These are phyloP conservation scores for Macrophomina phaseolina DNA, from an alignment of 2,329 filamentous ascomycete species.

Conservation along the genomic window DNA sequence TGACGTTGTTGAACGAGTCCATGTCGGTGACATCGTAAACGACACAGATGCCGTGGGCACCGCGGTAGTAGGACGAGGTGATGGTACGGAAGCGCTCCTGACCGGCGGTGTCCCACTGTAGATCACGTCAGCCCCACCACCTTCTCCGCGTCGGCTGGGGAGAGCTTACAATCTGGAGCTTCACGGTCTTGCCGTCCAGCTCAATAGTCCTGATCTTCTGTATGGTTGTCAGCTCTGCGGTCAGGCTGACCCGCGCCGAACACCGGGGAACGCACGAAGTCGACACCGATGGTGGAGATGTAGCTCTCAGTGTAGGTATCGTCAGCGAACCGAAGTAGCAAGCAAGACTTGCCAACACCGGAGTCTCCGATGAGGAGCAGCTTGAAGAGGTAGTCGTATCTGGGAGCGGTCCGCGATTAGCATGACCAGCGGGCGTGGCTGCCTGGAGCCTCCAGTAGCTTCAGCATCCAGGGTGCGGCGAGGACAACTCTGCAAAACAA, in stretches of 20 bases:
- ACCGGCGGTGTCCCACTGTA: constrained; percentile 96
- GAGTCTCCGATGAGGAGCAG: constrained; percentile 99
- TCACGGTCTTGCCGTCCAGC: constrained; percentile 99
- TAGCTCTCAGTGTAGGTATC: constrained; percentile 99
- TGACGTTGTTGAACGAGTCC: constrained; percentile 99
- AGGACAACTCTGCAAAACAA: constrained; percentile 18
- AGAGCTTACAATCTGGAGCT: constrained; percentile 90
- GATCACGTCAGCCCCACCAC: constrained; percentile 30
- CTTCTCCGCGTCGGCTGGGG: constrained; percentile 27
- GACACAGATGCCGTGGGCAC: constrained; percentile 98
- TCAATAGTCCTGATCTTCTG: constrained; percentile 99
- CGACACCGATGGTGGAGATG: constrained; percentile 99
- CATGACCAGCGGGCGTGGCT: constrained; percentile 7
- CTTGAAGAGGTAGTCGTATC: constrained; percentile 99
- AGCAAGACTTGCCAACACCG: constrained; percentile 99
- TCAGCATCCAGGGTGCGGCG: background rate
- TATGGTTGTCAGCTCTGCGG: constrained; percentile 40
- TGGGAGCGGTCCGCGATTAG: constrained; percentile 46
- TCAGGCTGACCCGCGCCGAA: constrained; percentile 26
- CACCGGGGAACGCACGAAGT: constrained; percentile 75
- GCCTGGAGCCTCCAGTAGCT: constrained; percentile 13
- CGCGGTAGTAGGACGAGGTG: constrained; percentile 99
- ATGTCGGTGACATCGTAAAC: constrained; percentile 99
- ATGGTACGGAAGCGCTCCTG: constrained; percentile 99
- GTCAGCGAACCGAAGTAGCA: constrained; percentile 96